These are phyloP conservation scores for Miscanthus lutarioriparius DNA, from an alignment of 176 grass and related monocot species.

Conservation along the genomic window DNA sequence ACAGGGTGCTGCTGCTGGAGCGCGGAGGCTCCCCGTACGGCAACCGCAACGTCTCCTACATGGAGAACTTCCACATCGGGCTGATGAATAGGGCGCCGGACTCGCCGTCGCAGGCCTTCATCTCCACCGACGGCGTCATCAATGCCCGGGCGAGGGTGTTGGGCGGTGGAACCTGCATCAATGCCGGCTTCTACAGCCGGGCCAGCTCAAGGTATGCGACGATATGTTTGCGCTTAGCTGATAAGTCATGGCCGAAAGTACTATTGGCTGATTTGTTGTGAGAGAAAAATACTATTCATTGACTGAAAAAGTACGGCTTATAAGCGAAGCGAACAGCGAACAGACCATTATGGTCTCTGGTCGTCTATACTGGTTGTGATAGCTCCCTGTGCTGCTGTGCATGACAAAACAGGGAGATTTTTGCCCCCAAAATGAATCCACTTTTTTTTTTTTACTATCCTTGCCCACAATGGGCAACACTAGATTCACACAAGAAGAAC, in stretches of 20 bases:
- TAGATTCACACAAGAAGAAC: neutral
- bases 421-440: neutral
- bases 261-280: too few relatives aligned
- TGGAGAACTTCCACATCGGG: conserved; percentile 84
- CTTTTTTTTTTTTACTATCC: neutral
- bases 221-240: too few relatives aligned
- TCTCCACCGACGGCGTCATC: conserved; percentile 89
- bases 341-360: neutral
- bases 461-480: neutral
- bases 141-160: conserved; percentile 74
- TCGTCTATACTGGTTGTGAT: neutral
- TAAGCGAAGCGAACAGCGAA: too few relatives aligned
- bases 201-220: conserved; percentile 67
- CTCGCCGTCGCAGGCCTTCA: conserved; percentile 64
- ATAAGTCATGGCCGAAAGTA: too few relatives aligned
- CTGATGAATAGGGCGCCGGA: conserved; percentile 54
- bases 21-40: conserved; percentile 71
- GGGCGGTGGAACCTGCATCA: conserved; percentile 83
- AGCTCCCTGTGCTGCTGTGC: neutral
- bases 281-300: too few relatives aligned
- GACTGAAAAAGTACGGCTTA: too few relatives aligned
- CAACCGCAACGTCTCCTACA: conserved; percentile 68
- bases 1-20: conserved; percentile 73
- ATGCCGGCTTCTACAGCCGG: conserved; percentile 88
- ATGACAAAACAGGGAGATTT: conserved; percentile 13